Evolutionary conservation across 2,329 filamentous ascomycete genomes (phyloP).

Genomic region (Talaromyces piceae): DNA sequence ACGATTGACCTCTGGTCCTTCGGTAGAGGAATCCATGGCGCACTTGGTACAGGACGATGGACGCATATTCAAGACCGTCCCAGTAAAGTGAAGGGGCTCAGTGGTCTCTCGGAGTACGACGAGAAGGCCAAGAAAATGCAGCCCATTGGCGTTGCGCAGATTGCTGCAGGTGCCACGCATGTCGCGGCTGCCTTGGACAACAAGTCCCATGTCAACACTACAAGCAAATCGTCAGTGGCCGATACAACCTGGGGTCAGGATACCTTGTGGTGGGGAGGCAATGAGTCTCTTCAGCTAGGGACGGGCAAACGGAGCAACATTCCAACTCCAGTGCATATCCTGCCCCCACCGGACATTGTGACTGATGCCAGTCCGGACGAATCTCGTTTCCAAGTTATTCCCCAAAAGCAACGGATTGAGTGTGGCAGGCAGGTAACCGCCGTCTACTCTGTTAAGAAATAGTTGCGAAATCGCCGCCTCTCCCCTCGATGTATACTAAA

Average conservation of each 20-base stretch:
- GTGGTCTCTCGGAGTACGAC: conserved; percentile 79
- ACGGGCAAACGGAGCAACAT: conserved; percentile 82
- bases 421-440: conserved; percentile 77
- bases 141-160: conserved; percentile 67
- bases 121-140: conserved; percentile 60
- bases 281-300: conserved; percentile 88
- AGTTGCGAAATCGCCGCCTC: background rate
- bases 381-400: conserved; percentile 72
- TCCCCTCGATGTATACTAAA: background rate
- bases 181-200: conserved; percentile 78
- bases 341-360: conserved; percentile 61
- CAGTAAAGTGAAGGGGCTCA: conserved; percentile 73
- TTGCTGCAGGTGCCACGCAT: conserved; percentile 75
- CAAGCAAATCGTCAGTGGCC: conserved; percentile 47
- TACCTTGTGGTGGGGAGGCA: conserved; percentile 88
- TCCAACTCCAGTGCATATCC: conserved; percentile 68
- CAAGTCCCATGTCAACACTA: conserved; percentile 57
- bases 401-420: conserved; percentile 74
- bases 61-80: conserved; percentile 74
- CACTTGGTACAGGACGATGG: conserved; percentile 79
- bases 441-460: conserved; percentile 58
- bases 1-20: conserved; percentile 79
- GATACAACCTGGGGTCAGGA: conserved; percentile 81
- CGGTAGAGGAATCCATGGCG: conserved; percentile 76
- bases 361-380: conserved; percentile 56